phyloP scores from a whole-genome alignment of 371 early-diverging fungal species.

The Mortierella sp. region DNA sequence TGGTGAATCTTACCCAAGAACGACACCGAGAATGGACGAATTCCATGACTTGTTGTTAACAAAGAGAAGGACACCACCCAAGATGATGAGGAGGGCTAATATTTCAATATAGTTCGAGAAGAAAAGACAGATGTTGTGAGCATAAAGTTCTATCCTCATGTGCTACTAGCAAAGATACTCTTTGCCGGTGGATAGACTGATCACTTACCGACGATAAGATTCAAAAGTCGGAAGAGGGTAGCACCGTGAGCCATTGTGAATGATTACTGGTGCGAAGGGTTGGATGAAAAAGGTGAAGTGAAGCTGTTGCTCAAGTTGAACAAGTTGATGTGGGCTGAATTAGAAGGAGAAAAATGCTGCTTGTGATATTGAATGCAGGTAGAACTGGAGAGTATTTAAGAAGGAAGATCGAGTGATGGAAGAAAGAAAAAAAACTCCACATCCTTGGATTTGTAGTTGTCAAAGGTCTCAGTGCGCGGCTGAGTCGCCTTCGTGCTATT shows the following conservation, averaged over 20 bases:
- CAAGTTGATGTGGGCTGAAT: too few relatives aligned
- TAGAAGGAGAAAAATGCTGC: too few relatives aligned
- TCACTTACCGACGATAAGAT: slow-evolving; percentile 40
- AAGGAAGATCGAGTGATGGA: neutral
- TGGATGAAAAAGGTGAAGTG: neutral
- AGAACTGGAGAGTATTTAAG: neutral
- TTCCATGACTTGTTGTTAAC: slow-evolving; percentile 40
- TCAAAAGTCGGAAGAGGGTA: slow-evolving; percentile 46
- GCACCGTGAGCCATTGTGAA: slow-evolving; percentile 49
- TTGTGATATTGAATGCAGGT: neutral
- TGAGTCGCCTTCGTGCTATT: neutral
- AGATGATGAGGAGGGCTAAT: slow-evolving; percentile 37
- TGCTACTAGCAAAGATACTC: too few relatives aligned
- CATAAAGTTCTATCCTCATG: neutral
- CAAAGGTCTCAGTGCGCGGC: neutral
- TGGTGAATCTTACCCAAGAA: too few relatives aligned
- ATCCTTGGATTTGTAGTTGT: neutral
- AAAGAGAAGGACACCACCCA: slow-evolving; percentile 46
- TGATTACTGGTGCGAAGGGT: neutral
- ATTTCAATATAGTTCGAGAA: too few relatives aligned
- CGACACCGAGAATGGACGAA: slow-evolving; percentile 48
- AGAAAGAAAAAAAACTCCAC: neutral
- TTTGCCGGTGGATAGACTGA: slow-evolving; percentile 24
- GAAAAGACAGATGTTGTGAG: too few relatives aligned
- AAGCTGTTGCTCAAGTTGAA: too few relatives aligned